Evolutionary conservation across 805 yeast genomes (phyloP).

Genomic region (Cyberlindnera subsufficiens): DNA sequence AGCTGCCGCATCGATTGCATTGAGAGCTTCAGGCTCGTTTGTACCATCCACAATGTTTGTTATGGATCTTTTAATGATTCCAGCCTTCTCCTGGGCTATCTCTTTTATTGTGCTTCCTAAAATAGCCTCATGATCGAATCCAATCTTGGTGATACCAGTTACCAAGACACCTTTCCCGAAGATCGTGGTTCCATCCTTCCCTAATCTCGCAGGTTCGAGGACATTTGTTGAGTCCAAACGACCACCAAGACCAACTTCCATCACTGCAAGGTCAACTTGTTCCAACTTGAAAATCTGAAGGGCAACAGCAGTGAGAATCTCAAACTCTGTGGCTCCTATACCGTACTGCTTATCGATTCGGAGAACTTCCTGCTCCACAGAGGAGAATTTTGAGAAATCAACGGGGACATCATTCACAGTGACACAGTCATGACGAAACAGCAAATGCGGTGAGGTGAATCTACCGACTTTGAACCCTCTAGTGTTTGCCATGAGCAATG

Average conservation of each 20-base stretch:
- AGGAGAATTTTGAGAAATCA: constrained; percentile 36
- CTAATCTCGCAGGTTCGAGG: constrained; percentile 27
- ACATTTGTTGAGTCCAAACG: constrained; percentile 85
- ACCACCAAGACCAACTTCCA: constrained; percentile 97
- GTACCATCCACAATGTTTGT: constrained; percentile 67
- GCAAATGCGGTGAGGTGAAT: constrained; percentile 85
- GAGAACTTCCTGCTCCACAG: constrained; percentile 37
- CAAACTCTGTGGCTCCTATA: constrained; percentile 83
- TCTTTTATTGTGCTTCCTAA: constrained; percentile 60
- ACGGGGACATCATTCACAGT: constrained; percentile 58
- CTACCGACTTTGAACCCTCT: constrained; percentile 53
- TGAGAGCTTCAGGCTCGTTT: constrained; percentile 47
- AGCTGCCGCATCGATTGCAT: constrained; percentile 38
- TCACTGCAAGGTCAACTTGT: constrained; percentile 64
- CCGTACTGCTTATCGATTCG: constrained; percentile 31
- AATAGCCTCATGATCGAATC: constrained; percentile 76
- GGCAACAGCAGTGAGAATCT: constrained; percentile 79
- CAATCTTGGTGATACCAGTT: constrained; percentile 79
- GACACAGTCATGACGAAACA: constrained; percentile 71
- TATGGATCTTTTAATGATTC: constrained; percentile 60
- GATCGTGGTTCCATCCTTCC: constrained; percentile 3
- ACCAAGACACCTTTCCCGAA: constrained; percentile 38
- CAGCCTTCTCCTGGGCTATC: constrained; percentile 81
- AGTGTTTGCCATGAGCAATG: constrained; percentile 44
- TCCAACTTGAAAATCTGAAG: constrained; percentile 61